A percentile compares a stretch with the other conserved stretches of the same genome.
phyloP scores from a whole-genome alignment of 371 early-diverging fungal species.

The Nematocida parisii region DNA sequence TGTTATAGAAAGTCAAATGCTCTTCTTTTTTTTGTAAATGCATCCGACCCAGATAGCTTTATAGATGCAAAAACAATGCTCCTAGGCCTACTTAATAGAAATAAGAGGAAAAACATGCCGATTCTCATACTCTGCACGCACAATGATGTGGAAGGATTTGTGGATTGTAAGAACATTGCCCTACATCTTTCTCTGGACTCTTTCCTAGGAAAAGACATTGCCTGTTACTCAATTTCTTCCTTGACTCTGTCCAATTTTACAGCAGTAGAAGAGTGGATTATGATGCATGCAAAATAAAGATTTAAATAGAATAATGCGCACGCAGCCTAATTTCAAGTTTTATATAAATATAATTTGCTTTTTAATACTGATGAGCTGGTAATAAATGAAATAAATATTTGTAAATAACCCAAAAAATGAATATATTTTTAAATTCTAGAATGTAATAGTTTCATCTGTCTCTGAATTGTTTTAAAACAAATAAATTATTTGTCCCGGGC shows the following conservation, averaged over 20 bases:
- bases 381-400: background rate
- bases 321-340: background rate
- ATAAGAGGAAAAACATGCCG: slow-evolving; percentile 54
- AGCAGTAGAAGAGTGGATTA: slow-evolving; percentile 88
- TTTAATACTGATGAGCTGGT: background rate
- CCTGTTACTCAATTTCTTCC: slow-evolving; percentile 95
- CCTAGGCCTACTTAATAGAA: slow-evolving; percentile 58
- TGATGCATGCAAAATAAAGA: slow-evolving; percentile 73
- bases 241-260: slow-evolving; percentile 92
- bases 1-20: slow-evolving; percentile 61
- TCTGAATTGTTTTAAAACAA: too few species aligned
- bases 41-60: slow-evolving; percentile 16
- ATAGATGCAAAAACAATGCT: slow-evolving; percentile 56
- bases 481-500: background rate
- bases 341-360: too few species aligned
- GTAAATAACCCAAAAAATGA: background rate
- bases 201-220: slow-evolving; percentile 86
- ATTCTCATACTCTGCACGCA: slow-evolving; percentile 91
- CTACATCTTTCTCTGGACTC: slow-evolving; percentile 77
- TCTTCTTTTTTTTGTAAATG: slow-evolving; percentile 60
- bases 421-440: background rate
- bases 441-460: background rate
- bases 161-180: slow-evolving; percentile 82
- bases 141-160: slow-evolving; percentile 85
- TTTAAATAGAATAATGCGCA: background rate